phyloP scores from a whole-genome alignment of 345 rosid genomes.

The Angophora floribunda region DNA sequence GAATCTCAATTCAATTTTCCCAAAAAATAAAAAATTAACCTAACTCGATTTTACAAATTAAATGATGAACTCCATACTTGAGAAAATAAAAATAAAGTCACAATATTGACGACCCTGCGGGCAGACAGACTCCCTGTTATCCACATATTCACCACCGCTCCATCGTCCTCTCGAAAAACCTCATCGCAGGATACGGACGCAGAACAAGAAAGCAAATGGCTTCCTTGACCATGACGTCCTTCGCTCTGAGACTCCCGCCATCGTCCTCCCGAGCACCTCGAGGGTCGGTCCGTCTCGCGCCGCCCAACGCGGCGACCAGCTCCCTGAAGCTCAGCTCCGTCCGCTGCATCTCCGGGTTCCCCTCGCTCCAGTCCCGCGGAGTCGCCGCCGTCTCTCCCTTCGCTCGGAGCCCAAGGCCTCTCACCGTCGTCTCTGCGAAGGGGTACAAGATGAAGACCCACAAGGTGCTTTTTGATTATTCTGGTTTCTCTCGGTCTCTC shows the following conservation, averaged over 20 bases:
- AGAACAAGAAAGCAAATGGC: slow-evolving; percentile 21
- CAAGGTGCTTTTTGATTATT: slow-evolving; percentile 36
- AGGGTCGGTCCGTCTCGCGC: slow-evolving; percentile 23
- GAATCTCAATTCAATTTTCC: not conserved
- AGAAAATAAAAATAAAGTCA: not conserved
- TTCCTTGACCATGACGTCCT: slow-evolving; percentile 5
- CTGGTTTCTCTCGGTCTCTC: not conserved
- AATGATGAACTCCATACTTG: not conserved
- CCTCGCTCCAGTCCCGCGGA: slow-evolving; percentile 20
- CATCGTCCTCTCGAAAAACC: not conserved
- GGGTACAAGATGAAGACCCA: slow-evolving; percentile 97
- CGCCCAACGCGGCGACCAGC: slow-evolving; percentile 18
- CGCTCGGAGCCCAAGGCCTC: slow-evolving; percentile 26
- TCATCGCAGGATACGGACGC: not conserved
- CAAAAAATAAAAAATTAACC: not conserved
- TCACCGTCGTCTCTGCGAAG: slow-evolving; percentile 67
- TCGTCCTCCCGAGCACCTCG: slow-evolving; percentile 14
- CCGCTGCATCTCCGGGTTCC: slow-evolving; percentile 38
- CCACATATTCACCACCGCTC: not conserved
- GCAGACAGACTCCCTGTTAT: not conserved
- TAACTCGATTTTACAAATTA: not conserved
- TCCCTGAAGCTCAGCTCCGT: slow-evolving; percentile 43
- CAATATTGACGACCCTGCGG: not conserved
- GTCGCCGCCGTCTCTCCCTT: slow-evolving; percentile 11
- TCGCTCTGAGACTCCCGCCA: slow-evolving; percentile 1